Base-by-base conservation (phyloP, 2,329 filamentous ascomycete species). In the Exophiala phaeomuriformis region DNA sequence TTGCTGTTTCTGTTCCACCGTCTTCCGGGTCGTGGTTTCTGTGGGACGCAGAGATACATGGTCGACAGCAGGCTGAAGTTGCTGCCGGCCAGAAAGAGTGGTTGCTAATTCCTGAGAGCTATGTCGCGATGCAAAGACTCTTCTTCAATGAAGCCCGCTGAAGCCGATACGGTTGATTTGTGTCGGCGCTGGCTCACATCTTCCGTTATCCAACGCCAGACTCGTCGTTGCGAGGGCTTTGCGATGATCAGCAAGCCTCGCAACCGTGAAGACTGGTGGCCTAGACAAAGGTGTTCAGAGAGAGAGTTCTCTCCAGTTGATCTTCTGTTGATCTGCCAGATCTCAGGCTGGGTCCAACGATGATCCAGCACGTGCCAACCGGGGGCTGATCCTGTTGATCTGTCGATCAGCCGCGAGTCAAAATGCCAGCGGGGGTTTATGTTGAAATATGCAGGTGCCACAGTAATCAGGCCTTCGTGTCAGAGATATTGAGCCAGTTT, bases 1-100 rank as follows among this genome's bases (percentile, higher is more conserved):
- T 19, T 19, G 19, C 56, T 43, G 12, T 3, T 37, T 6, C 39
- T 10, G 19, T 44, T 27, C 41, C 47, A 29, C 55, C 53, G 43
- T 44, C 53, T 43, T 35, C 49, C 57, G 31, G 47, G 52, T 44
- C 53, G 70, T 67, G 66, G 63, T 63, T 40, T 63, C 64, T 47
- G 50, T 40, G 41, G 27, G 19, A 35, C 48, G 12, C 31, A 19
- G 12, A 32, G 30, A 19, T 44, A 27, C 52, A 55, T 51, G 44
- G 35, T 32, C 5, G 39, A n/a, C 36, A 32, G 19, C 36, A 32
- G 19, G 7, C 2, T 3, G 19, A 37, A 43, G 6, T 30, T 7
- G 28, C 42, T 32, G 28, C 9, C 3, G 42, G 10, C 4, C 5
- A 41, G 28, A 5, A 39, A 12, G 36, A 39, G 4, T 39, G 36